Conservation (phyloP, 1,284 basidiomycete species). For the Cerioporus squamosus region DNA sequence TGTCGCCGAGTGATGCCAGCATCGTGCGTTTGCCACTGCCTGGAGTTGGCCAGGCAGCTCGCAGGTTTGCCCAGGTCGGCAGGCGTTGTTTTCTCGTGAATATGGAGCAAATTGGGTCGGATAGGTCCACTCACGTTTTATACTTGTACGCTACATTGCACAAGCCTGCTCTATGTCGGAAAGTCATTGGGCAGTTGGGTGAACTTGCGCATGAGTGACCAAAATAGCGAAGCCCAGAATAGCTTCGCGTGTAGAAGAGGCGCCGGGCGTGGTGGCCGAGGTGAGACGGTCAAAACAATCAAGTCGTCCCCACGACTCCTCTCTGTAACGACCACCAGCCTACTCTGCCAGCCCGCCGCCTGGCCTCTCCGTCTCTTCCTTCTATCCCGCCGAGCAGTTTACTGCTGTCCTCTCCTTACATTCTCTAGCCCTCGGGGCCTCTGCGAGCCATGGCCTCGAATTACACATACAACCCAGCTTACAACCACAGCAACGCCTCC, state of each 20-base stretch:
- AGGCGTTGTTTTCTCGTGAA: too few species aligned
- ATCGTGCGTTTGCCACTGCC: not conserved
- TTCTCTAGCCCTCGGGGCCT: conserved; percentile 17
- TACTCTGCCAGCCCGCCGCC: conserved; percentile 8
- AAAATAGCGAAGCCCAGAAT: conserved; percentile 13
- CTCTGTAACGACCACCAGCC: conserved; percentile 24
- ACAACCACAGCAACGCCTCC: conserved; percentile 35
- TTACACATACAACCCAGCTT: conserved; percentile 52
- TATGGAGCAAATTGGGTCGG: too few species aligned
- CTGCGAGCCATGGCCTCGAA: conserved; percentile 41
- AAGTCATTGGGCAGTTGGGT: not conserved
- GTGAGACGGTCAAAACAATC: conserved; percentile 15
- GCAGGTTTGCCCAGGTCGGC: too few species aligned
- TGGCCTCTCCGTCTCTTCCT: conserved; percentile 11
- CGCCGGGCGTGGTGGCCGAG: conserved; percentile 4
- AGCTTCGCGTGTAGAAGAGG: conserved; percentile 13
- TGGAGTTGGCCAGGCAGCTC: not conserved
- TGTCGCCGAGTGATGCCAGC: conserved; percentile 31
- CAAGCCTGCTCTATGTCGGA: not conserved
- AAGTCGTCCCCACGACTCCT: conserved; percentile 5
- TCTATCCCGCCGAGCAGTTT: conserved; percentile 16
- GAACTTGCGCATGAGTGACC: not conserved
- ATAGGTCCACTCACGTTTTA: too few species aligned
- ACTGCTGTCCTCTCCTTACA: conserved; percentile 36
- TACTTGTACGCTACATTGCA: too few species aligned